Conservation (phyloP, 495 filamentous ascomycete genomes). For the Penicillium macrosclerotiorum region DNA sequence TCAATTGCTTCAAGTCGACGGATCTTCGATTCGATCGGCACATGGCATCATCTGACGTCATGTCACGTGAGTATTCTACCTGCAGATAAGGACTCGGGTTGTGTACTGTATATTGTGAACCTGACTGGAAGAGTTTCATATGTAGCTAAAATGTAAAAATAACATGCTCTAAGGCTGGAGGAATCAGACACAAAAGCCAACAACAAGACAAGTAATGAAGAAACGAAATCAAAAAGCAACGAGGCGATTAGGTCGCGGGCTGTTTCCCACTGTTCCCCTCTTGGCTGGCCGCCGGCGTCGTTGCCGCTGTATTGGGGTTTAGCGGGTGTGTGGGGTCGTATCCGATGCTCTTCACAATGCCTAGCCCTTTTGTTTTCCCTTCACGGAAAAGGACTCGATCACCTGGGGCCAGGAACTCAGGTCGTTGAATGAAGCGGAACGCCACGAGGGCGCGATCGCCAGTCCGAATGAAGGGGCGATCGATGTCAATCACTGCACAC, state of each 20-base stretch:
- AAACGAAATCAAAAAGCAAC: too few species aligned
- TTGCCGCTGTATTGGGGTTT: slow-evolving; percentile 30
- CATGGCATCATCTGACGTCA: slow-evolving; percentile 25
- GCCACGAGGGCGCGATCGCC: slow-evolving; percentile 90
- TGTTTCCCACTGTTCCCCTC: too few species aligned
- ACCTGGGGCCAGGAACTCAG: slow-evolving; percentile 85
- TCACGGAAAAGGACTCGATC: slow-evolving; percentile 92
- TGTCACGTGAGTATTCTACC: slow-evolving; percentile 24
- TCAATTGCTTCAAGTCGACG: too few species aligned
- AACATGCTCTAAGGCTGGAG: too few species aligned
- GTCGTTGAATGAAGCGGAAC: slow-evolving; percentile 93
- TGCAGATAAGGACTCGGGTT: too few species aligned
- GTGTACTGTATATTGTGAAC: not conserved
- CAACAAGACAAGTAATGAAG: too few species aligned
- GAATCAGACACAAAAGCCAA: too few species aligned
- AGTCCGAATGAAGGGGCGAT: slow-evolving; percentile 91
- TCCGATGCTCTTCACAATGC: slow-evolving; percentile 88
- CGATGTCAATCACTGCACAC: slow-evolving; percentile 95
- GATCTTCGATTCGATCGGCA: slow-evolving; percentile 1
- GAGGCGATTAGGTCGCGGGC: too few species aligned
- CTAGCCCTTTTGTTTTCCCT: slow-evolving; percentile 90
- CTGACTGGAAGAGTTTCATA: not conserved
- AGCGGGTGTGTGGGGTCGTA: slow-evolving; percentile 70
- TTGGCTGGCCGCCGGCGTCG: too few species aligned
- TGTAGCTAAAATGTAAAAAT: too few species aligned